Base-by-base conservation (phyloP, 495 filamentous ascomycete species). In the Mytilinidion resinicola region DNA sequence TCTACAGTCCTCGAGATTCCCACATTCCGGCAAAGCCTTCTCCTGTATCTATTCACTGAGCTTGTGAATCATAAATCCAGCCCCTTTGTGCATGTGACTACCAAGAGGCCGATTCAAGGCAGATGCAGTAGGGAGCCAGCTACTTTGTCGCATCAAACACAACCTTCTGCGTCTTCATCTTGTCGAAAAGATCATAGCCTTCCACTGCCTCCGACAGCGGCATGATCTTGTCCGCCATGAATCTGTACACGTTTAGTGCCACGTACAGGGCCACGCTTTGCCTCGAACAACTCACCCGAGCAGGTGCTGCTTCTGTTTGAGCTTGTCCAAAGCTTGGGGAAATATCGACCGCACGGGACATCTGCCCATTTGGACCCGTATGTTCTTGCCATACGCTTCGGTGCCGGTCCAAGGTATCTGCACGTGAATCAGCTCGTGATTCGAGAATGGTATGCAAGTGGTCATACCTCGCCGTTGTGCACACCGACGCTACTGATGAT, bases 181-280 rank as follows among this genome's bases (percentile, higher is more conserved):
- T 83, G 66, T 97, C 88, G 74, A 96, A 96, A 19, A 96, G 70
- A 41, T 95, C 87, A 73, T 96, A 96, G 9, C 86, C 93, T 69
- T 91, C 87, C 12, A 91, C 85, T 1, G 91, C 93, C 59, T 90
- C 76, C 3, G 81, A 80, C 42, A 96, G 77, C 19, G 89, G 88
- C 89, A 96, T 95, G 65, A 96, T 86, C 68, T 91, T 90, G 58
- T 96, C 90, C 8, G 85, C 83, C 89, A 96, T 95, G 76, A 96
- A 96, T 42, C 90, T 73, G 56, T 47, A 70, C 42, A 72, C 60
- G 44, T 60, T 41, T 54, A 36, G 46, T 67, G 53, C 55, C 54
- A 50, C 30, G 25, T 25, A 51, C 15, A 39, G 53, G 11, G 21
- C 36, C 33, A 49, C 25, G 46, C 6, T 30, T 8, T 6, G 33